Conservation (phyloP, 2,329 filamentous ascomycete species). For the Curvularia hawaiiensis region DNA sequence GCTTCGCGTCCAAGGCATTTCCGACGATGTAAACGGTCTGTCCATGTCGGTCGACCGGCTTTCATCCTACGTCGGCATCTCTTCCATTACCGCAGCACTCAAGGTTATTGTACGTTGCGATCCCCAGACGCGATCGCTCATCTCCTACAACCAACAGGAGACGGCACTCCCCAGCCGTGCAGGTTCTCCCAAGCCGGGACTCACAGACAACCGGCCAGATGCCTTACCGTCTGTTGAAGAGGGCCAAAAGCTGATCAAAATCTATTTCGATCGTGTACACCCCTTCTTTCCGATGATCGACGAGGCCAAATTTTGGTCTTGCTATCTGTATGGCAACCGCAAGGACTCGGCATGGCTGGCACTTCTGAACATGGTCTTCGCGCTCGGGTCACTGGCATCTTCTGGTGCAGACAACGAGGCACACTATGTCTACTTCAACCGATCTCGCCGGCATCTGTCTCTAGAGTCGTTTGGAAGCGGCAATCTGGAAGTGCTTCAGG, state of each 20-base stretch:
- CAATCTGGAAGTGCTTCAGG: slow-evolving; percentile 75
- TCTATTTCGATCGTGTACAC: slow-evolving; percentile 77
- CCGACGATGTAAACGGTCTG: slow-evolving; percentile 73
- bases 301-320: slow-evolving; percentile 70
- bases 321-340: slow-evolving; percentile 66
- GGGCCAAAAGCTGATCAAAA: slow-evolving; percentile 71
- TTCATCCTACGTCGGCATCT: slow-evolving; percentile 72
- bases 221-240: slow-evolving; percentile 65
- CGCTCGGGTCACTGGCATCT: slow-evolving; percentile 73
- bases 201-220: slow-evolving; percentile 39
- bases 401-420: slow-evolving; percentile 66
- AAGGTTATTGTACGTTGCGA: slow-evolving; percentile 69
- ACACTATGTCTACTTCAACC: slow-evolving; percentile 72
- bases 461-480: slow-evolving; percentile 72
- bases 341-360: slow-evolving; percentile 73
- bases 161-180: slow-evolving; percentile 46
- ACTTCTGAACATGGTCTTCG: slow-evolving; percentile 76
- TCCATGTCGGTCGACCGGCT: slow-evolving; percentile 66
- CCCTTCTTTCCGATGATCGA: slow-evolving; percentile 76
- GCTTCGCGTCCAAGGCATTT: slow-evolving; percentile 56
- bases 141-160: slow-evolving; percentile 51
- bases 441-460: slow-evolving; percentile 68
- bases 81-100: slow-evolving; percentile 75
- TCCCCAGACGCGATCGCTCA: slow-evolving; percentile 55
- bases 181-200: slow-evolving; percentile 44